Conservation (phyloP, 2,329 filamentous ascomycete species). For the Sclerotinia nivalis region DNA sequence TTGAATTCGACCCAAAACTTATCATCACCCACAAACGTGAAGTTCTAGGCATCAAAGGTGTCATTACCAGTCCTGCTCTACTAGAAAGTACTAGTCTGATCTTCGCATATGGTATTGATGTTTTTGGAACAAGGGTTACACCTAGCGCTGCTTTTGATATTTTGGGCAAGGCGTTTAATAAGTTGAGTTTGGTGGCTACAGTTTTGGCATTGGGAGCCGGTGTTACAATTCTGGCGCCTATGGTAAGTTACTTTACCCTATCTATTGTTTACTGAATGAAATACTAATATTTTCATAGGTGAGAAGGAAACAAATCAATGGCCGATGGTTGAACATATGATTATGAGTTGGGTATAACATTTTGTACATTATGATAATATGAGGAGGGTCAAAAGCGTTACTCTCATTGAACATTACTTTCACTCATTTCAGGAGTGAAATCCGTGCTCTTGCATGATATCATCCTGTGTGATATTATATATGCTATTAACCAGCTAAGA, state of each 20-base stretch:
- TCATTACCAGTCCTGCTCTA: constrained; percentile 74
- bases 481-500: not conserved
- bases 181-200: constrained; percentile 78
- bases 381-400: not conserved
- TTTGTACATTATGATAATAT: constrained; percentile 19
- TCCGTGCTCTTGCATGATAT: not conserved
- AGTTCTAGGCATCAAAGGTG: constrained; percentile 69
- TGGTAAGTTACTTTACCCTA: constrained; percentile 62
- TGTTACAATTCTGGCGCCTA: constrained; percentile 75
- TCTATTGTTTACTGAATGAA: not conserved
- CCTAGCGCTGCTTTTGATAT: constrained; percentile 92
- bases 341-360: constrained; percentile 27
- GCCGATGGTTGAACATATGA: constrained; percentile 52
- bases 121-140: constrained; percentile 84
- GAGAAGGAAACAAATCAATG: constrained; percentile 68
- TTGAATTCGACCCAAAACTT: constrained; percentile 82
- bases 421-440: not conserved
- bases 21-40: constrained; percentile 81
- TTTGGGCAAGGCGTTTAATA: constrained; percentile 90
- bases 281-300: constrained; percentile 49
- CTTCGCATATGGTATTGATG: constrained; percentile 82
- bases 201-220: constrained; percentile 77
- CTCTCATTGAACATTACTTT: not conserved
- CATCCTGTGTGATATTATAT: not conserved
- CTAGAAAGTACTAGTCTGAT: constrained; percentile 92